A percentile compares a stretch with the other conserved stretches of the same genome.
Evolutionary conservation across 1,284 basidiomycete species (phyloP).

Genomic region (Irpex rosettiformis): DNA sequence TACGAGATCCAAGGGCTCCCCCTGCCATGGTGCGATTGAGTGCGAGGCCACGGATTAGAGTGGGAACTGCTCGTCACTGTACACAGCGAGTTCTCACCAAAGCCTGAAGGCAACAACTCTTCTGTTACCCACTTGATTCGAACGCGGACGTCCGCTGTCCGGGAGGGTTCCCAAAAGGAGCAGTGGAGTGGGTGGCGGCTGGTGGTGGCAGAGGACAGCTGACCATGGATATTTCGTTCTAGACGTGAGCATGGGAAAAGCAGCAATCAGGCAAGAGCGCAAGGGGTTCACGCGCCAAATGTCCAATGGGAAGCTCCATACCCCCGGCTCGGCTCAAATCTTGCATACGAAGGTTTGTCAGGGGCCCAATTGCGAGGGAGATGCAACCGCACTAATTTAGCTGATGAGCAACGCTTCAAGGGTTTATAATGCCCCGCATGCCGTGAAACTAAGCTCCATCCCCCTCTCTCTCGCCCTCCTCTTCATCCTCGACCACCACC

Average conservation of each 20-base stretch:
- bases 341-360: not conserved
- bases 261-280: not conserved
- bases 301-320: not conserved
- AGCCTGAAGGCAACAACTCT: not conserved
- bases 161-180: not conserved
- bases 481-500: not conserved
- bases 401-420: not conserved
- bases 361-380: not conserved
- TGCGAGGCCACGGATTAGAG: too few relatives aligned
- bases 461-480: slow-evolving; percentile 2
- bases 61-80: too few relatives aligned
- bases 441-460: not conserved
- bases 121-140: not conserved
- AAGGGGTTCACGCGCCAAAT: not conserved
- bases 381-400: not conserved
- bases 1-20: not conserved
- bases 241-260: not conserved
- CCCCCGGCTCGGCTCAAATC: not conserved
- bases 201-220: not conserved
- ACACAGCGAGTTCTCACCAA: too few relatives aligned
- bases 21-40: too few relatives aligned
- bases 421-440: not conserved
- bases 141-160: not conserved
- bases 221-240: not conserved
- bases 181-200: not conserved